Conservation (phyloP, 805 yeast genomes). For the Cephaloascus fragrans region DNA sequence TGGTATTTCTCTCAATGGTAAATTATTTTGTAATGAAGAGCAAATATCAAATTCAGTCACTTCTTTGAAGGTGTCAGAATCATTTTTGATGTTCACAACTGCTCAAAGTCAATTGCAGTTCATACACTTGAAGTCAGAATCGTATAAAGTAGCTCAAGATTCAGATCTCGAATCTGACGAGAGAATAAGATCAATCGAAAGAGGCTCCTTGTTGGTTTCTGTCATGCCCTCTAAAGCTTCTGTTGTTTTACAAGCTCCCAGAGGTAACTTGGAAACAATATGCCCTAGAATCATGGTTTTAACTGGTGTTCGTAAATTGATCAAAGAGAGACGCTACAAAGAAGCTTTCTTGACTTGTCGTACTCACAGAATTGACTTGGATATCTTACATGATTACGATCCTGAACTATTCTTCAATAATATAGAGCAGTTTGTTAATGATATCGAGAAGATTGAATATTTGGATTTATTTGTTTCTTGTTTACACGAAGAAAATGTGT, state of each 20-base stretch:
- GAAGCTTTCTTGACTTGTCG: conserved; percentile 82
- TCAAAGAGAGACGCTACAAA: conserved; percentile 45
- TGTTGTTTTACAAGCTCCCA: conserved; percentile 84
- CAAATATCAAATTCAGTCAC: conserved; percentile 70
- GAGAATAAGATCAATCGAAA: conserved; percentile 78
- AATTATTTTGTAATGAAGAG: conserved; percentile 52
- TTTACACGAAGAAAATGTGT: conserved; percentile 77
- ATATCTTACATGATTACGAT: conserved; percentile 79
- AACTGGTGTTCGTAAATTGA: conserved; percentile 66
- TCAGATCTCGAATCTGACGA: conserved; percentile 43
- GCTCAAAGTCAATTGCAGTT: conserved; percentile 80
- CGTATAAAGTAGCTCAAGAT: conserved; percentile 2
- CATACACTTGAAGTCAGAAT: conserved; percentile 48
- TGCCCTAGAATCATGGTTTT: conserved; percentile 89
- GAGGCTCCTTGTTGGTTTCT: conserved; percentile 81
- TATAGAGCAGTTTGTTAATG: conserved; percentile 56
- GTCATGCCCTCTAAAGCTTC: conserved; percentile 75
- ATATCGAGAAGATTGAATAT: conserved; percentile 64
- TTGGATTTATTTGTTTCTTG: conserved; percentile 83
- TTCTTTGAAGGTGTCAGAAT: conserved; percentile 63
- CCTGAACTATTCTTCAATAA: conserved; percentile 60
- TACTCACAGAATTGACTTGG: conserved; percentile 85
- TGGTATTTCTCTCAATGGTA: conserved; percentile 72
- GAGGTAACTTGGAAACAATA: conserved; percentile 93
- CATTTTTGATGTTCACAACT: conserved; percentile 73